Base-by-base conservation (phyloP, 2,329 filamentous ascomycete species). In the Sporothrix sp. region DNA sequence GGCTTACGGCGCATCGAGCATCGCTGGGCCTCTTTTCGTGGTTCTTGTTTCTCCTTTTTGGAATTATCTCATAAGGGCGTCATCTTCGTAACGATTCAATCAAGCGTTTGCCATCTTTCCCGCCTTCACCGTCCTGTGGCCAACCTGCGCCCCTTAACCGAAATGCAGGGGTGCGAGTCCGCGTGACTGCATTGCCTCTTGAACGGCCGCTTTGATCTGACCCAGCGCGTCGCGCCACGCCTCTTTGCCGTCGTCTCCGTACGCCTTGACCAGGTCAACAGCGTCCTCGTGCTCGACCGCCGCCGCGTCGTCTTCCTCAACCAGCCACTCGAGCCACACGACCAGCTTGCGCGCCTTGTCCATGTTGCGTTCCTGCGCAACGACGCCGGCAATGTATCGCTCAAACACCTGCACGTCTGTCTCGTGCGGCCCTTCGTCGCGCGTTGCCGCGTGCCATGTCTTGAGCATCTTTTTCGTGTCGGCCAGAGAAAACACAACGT, bases 281-380 rank as follows among this genome's bases (percentile, higher is more conserved):
- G 5, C 25, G 3, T 16, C 16, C 10, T 44, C 28, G 14, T 35
- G 30, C 7, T 18, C 23, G 23, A 3, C 32, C 13, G 38, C 38
- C 2, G 39, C 47, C 2, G 59, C 64, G 4, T 60, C 62, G 28
- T 69, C 70, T 39, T 75, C 73, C 40, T 76, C 74, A 7, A 82
- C 70, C 18, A 82, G 56, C 60, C 77, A 71, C 37, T 71, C 70
- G 44, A 84, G 86, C 46, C 77, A 96, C 6, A 79, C 87, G 0
- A 95, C 85, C 0, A 91, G 85, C 10, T 93, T 93, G 65, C 95
- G 88, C 60, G 87, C 91, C 55, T 90, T 85, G 57, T 87, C 93
- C 61, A 96, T 73, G 62, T 96, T 83, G 52, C 76, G 72, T 65
- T 97, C 93, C 52, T 91, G 82, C 1, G 68, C 54, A 0, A 95